Conservation (phyloP, 1,284 basidiomycete genomes). For the Leccinum laetum region DNA sequence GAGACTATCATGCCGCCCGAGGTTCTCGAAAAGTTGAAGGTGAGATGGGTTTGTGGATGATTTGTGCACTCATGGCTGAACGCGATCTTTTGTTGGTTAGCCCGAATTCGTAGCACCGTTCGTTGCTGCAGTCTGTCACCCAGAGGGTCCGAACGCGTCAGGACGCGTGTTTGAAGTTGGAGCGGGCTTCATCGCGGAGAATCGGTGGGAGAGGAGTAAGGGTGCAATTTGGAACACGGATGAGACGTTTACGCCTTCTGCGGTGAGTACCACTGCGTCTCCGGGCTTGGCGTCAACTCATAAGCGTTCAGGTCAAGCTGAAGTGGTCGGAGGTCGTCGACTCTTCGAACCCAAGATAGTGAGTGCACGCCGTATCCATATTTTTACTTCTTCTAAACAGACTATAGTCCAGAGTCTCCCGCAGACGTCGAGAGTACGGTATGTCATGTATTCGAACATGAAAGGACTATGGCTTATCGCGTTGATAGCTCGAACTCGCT, state of each 20-base stretch:
- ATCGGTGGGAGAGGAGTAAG: conserved; percentile 92
- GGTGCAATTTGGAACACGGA: conserved; percentile 93
- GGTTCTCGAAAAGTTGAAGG: conserved; percentile 89
- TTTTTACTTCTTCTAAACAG: conserved; percentile 4
- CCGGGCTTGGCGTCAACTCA: conserved; percentile 2
- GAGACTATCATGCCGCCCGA: conserved; percentile 98
- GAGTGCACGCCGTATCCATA: conserved; percentile 26
- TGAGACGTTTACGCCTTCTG: conserved; percentile 90
- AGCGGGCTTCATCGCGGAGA: conserved; percentile 90
- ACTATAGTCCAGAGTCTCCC: conserved; percentile 61
- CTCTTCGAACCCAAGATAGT: conserved; percentile 81
- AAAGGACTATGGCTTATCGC: conserved; percentile 4
- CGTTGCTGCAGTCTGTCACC: conserved; percentile 77
- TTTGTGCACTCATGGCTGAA: background rate
- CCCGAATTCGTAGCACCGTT: conserved; percentile 96
- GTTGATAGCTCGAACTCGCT: conserved; percentile 66
- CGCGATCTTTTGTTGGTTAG: conserved; percentile 32
- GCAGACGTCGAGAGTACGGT: conserved; percentile 73
- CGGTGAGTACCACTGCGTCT: conserved; percentile 50
- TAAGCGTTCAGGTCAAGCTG: conserved; percentile 59
- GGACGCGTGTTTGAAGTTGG: conserved; percentile 95
- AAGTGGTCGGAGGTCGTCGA: conserved; percentile 84
- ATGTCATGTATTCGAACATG: conserved; percentile 12
- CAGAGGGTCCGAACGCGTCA: conserved; percentile 79
- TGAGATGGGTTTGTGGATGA: conserved; percentile 28